Conservation (phyloP, 805 yeast species). For the Torulaspora gathmanii region DNA sequence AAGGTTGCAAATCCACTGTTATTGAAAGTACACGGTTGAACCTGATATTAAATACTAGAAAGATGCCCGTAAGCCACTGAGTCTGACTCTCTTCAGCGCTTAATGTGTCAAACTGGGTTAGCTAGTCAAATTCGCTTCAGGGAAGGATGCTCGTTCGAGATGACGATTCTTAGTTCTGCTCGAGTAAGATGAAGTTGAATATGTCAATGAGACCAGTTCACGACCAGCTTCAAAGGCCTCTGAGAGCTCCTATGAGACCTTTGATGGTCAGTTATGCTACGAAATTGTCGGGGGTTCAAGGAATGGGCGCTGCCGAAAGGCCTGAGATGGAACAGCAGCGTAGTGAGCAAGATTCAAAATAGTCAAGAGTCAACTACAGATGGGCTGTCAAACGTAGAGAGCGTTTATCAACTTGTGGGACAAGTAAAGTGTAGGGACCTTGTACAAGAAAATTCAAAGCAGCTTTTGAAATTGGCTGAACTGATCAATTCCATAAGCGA, state of each 20-base stretch:
- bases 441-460: constrained; percentile 3
- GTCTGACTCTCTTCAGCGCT: neutral
- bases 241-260: neutral
- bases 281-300: neutral
- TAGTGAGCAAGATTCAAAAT: neutral
- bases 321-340: neutral
- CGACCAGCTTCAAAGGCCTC: neutral
- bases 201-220: neutral
- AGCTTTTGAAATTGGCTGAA: constrained; percentile 5
- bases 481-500: constrained; percentile 3
- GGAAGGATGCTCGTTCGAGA: neutral
- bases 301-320: neutral
- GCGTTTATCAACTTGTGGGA: constrained; percentile 4
- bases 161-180: neutral
- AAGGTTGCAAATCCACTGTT: neutral
- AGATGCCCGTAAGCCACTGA: neutral
- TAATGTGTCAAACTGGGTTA: constrained; percentile 2
- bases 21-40: neutral
- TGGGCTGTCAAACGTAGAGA: neutral
- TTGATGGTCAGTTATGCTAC: neutral
- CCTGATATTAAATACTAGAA: neutral
- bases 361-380: neutral
- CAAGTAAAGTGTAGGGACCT: neutral
- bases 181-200: neutral
- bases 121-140: neutral